phyloP scores from a whole-genome alignment of 768 basidiomycete species.

The Heimioporus sp. region DNA sequence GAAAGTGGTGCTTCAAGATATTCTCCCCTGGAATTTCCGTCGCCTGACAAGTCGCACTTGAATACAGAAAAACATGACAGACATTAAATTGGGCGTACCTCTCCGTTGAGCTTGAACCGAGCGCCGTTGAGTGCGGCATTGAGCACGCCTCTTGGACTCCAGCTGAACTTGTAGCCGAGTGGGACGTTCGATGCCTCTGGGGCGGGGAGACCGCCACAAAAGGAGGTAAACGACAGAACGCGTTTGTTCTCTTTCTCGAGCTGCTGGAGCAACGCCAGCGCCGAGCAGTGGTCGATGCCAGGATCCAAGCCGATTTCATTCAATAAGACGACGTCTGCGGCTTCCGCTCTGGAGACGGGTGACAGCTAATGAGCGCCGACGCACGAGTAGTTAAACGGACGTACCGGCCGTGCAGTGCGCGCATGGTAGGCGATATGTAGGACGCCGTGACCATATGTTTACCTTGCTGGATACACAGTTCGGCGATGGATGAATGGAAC shows the following conservation, averaged over 20 bases:
- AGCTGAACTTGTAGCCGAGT: slow-evolving; percentile 90
- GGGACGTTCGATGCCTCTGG: slow-evolving; percentile 61
- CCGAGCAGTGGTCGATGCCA: slow-evolving; percentile 87
- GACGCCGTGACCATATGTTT: slow-evolving; percentile 91
- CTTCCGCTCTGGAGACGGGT: slow-evolving; percentile 47
- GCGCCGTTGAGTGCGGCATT: slow-evolving; percentile 77
- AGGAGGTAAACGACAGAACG: slow-evolving; percentile 76
- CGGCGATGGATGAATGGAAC: slow-evolving; percentile 70
- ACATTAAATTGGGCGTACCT: slow-evolving; percentile 40
- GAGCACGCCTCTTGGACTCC: slow-evolving; percentile 87
- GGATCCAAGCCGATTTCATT: slow-evolving; percentile 93
- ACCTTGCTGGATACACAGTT: slow-evolving; percentile 62
- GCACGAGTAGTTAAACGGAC: slow-evolving; percentile 14
- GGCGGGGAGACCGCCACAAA: slow-evolving; percentile 90
- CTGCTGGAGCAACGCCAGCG: slow-evolving; percentile 62
- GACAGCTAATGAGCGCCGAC: not conserved
- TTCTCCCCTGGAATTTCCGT: slow-evolving; percentile 48
- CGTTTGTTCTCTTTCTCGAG: slow-evolving; percentile 50
- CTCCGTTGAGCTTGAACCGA: slow-evolving; percentile 52
- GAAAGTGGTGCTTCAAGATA: slow-evolving; percentile 59
- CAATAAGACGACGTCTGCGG: slow-evolving; percentile 67
- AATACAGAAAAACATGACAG: not conserved
- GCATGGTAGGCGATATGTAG: slow-evolving; percentile 82
- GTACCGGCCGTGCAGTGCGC: slow-evolving; percentile 56
- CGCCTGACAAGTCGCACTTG: slow-evolving; percentile 31